A percentile compares a stretch with the other conserved stretches of the same genome.
phyloP scores from a whole-genome alignment of 2,329 filamentous ascomycete species.

The Colletotrichum sp. region DNA sequence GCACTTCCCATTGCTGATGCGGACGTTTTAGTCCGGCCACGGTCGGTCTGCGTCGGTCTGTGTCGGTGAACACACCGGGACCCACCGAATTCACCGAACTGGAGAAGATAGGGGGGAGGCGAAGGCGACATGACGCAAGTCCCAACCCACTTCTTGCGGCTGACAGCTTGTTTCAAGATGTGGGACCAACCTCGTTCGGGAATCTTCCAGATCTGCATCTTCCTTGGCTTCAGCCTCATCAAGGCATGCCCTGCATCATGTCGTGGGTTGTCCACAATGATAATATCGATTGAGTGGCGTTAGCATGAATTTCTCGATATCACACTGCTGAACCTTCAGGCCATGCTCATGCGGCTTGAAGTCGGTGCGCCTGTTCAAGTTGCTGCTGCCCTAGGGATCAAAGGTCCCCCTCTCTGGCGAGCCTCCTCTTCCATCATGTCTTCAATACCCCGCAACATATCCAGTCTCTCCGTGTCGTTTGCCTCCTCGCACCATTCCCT shows the following conservation, averaged over 20 bases:
- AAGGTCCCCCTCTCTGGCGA: neutral
- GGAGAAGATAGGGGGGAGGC: neutral
- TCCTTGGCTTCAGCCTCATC: neutral
- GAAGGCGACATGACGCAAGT: neutral
- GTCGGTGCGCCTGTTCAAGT: neutral
- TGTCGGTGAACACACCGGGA: neutral
- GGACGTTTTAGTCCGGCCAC: neutral
- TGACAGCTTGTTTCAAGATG: neutral
- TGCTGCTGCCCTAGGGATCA: neutral
- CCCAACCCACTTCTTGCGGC: neutral
- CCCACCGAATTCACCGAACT: neutral
- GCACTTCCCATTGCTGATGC: neutral
- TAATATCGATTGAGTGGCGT: neutral
- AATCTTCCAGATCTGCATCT: neutral
- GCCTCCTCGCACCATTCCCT: conserved; percentile 5
- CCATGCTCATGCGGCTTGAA: neutral
- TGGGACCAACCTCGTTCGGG: neutral
- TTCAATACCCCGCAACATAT: neutral
- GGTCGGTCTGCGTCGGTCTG: neutral
- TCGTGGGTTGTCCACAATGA: neutral
- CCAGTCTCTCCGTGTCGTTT: neutral
- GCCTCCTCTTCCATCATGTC: neutral
- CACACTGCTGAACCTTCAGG: neutral
- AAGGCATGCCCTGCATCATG: neutral
- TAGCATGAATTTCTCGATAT: neutral